Percentiles rank a stretch among this genome's conserved stretches.
phyloP scores from a whole-genome alignment of 345 rosid species.

The Eucalyptus pumila region DNA sequence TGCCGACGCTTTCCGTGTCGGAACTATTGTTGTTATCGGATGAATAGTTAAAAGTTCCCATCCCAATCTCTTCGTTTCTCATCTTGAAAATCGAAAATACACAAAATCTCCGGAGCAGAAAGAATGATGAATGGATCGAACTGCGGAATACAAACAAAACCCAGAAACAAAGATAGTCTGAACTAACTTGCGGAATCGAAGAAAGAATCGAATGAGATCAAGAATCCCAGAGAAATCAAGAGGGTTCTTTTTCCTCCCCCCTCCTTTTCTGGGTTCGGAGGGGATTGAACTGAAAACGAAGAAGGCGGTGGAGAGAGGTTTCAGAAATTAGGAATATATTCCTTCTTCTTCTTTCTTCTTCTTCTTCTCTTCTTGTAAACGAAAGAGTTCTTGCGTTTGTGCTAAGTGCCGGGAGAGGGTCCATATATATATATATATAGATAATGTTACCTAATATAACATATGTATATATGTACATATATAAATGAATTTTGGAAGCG shows the following conservation, averaged over 20 bases:
- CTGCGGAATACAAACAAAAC: not conserved
- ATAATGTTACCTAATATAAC: too few species aligned
- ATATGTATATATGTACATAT: not conserved
- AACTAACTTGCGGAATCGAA: not conserved
- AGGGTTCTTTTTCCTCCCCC: not conserved
- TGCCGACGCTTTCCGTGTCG: conserved; percentile 50
- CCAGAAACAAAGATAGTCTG: not conserved
- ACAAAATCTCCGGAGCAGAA: not conserved
- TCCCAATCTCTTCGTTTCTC: conserved; percentile 16
- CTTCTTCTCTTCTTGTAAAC: not conserved
- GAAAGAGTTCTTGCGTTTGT: not conserved
- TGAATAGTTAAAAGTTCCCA: conserved; percentile 35
- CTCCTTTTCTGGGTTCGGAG: not conserved
- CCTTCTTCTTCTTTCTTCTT: not conserved
- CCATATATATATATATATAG: not conserved
- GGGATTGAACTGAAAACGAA: not conserved
- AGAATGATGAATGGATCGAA: not conserved
- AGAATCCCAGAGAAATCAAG: not conserved
- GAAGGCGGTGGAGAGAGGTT: not conserved
- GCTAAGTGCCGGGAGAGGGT: not conserved
- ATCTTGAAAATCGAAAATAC: not conserved
- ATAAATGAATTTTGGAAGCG: not conserved
- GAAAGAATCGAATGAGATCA: not conserved
- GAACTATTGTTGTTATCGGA: conserved; percentile 14
- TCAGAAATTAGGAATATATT: not conserved